Conservation (phyloP, 352 stramenopile genomes). For the Phytophthora agathidicida region DNA sequence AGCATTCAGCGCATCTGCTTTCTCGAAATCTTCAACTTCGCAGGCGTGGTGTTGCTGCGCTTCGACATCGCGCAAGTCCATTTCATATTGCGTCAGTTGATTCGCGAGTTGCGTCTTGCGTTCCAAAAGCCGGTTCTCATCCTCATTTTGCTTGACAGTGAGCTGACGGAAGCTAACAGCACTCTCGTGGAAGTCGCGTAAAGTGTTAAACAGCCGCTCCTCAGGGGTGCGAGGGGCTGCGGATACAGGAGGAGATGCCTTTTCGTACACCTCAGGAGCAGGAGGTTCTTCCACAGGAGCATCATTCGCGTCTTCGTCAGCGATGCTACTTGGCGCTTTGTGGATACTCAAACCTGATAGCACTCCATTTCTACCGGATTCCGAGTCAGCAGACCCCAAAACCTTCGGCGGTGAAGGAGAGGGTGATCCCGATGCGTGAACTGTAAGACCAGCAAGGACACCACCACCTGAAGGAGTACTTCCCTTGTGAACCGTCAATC, state of each 20-base stretch:
- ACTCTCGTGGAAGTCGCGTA: slow-evolving; percentile 80
- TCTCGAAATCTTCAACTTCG: slow-evolving; percentile 87
- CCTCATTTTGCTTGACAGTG: slow-evolving; percentile 71
- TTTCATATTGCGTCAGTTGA: slow-evolving; percentile 81
- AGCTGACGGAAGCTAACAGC: slow-evolving; percentile 70
- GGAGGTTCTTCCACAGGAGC: slow-evolving; percentile 17
- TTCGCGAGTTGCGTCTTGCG: slow-evolving; percentile 65
- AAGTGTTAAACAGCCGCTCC: slow-evolving; percentile 66
- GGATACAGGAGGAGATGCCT: slow-evolving; percentile 23
- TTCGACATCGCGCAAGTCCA: slow-evolving; percentile 82
- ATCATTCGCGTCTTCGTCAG: slow-evolving; percentile 24
- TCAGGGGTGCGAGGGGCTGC: slow-evolving; percentile 56
- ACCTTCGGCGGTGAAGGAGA: slow-evolving; percentile 37
- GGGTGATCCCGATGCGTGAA: slow-evolving; percentile 53
- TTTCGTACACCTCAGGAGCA: slow-evolving; percentile 32
- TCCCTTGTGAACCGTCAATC: slow-evolving; percentile 62
- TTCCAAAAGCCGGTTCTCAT: slow-evolving; percentile 76
- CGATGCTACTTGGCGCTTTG: slow-evolving; percentile 21
- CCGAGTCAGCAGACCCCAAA: slow-evolving; percentile 16
- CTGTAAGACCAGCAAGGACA: slow-evolving; percentile 71
- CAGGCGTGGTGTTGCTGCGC: slow-evolving; percentile 80
- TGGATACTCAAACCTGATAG: slow-evolving; percentile 62
- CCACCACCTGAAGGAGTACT: slow-evolving; percentile 31
- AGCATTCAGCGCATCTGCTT: slow-evolving; percentile 78
- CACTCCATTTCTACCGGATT: slow-evolving; percentile 40